Conservation (phyloP, 768 basidiomycete genomes). For the Leccinum aurantiacum region DNA sequence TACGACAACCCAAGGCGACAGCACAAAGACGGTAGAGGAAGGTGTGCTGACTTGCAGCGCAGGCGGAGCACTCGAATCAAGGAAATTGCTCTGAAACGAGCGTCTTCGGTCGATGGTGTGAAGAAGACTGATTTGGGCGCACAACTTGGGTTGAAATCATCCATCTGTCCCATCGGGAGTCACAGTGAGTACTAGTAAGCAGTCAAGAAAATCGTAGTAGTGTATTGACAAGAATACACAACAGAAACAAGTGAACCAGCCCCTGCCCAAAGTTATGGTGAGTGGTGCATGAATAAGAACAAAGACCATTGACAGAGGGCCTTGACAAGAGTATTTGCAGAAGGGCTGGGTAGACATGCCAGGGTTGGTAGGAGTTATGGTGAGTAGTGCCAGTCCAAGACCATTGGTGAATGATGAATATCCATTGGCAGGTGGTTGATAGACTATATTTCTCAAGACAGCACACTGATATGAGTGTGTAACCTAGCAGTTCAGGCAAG, state of each 20-base stretch:
- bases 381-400: background rate
- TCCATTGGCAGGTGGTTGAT: too few relatives aligned
- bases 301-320: background rate
- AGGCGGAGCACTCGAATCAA: constrained; percentile 28
- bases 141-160: constrained; percentile 1
- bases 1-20: background rate
- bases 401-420: too few relatives aligned
- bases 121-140: background rate
- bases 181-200: too few relatives aligned
- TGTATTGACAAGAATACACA: too few relatives aligned
- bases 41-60: constrained; percentile 5
- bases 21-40: background rate
- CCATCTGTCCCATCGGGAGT: too few relatives aligned
- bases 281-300: background rate
- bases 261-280: too few relatives aligned
- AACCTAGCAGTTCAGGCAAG: too few relatives aligned
- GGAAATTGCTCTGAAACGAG: constrained; percentile 14
- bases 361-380: background rate
- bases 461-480: too few relatives aligned
- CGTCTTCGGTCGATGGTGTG: constrained; percentile 5
- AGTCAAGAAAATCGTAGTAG: too few relatives aligned
- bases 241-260: too few relatives aligned
- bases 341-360: background rate
- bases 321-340: background rate
- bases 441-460: too few relatives aligned